phyloP scores from a whole-genome alignment of 1,284 basidiomycete species.

The Rhodofomes roseus region DNA sequence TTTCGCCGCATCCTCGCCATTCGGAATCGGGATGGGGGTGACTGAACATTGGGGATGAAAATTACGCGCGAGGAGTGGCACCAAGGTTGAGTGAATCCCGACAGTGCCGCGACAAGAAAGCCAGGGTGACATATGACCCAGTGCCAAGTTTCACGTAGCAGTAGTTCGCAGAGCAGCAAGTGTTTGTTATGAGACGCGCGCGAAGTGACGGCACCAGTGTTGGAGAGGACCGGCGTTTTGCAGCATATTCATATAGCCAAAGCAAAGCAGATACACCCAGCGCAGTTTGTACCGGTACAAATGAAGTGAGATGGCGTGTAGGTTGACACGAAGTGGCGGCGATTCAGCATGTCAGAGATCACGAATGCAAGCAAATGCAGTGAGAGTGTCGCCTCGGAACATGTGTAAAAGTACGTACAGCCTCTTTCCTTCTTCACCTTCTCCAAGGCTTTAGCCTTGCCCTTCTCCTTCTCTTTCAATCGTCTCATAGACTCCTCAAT shows the following conservation, averaged over 20 bases:
- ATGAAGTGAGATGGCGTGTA: background rate
- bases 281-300: background rate
- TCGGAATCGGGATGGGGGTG: slow-evolving; percentile 47
- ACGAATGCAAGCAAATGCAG: background rate
- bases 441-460: slow-evolving; percentile 64
- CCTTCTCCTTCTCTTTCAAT: slow-evolving; percentile 73
- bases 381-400: background rate
- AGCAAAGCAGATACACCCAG: no score
- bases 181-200: background rate
- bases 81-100: background rate
- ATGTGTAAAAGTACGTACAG: slow-evolving; percentile 46
- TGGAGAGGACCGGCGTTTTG: background rate
- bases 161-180: background rate
- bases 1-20: slow-evolving; percentile 41
- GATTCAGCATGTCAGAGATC: background rate
- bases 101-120: no score
- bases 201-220: background rate
- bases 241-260: background rate
- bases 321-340: slow-evolving; percentile 1
- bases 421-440: slow-evolving; percentile 68
- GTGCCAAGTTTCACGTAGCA: no score
- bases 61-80: background rate
- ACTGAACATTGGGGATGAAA: slow-evolving; percentile 25
- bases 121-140: no score
- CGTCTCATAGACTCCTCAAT: slow-evolving; percentile 68